Conservation (phyloP, 2,329 filamentous ascomycete species). For the Trichoderma sp. region DNA sequence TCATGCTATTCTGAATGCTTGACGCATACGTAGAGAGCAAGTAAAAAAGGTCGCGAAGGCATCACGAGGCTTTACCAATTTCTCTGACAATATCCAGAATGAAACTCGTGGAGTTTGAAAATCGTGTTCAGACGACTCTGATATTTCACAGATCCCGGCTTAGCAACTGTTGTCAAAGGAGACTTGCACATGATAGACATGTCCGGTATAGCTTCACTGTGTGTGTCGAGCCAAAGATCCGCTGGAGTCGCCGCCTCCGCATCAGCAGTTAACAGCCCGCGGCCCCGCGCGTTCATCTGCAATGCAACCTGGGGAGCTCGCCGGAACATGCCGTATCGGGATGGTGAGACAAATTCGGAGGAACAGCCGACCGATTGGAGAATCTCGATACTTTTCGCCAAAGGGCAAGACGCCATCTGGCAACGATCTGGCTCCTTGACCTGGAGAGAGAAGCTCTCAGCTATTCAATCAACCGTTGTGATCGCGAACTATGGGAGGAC, state of each 20-base stretch:
- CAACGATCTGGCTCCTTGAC: neutral
- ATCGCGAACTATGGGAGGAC: neutral
- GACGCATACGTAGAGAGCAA: neutral
- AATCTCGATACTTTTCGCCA: neutral
- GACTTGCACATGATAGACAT: no score
- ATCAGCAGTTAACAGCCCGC: neutral
- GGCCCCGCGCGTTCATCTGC: conserved; percentile 9
- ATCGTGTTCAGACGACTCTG: neutral
- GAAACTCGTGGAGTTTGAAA: neutral
- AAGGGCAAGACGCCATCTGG: neutral
- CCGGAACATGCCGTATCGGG: conserved; percentile 10
- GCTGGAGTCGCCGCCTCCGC: conserved; percentile 10
- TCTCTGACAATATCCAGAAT: neutral
- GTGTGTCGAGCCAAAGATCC: neutral
- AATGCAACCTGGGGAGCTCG: neutral
- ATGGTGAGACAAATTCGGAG: neutral
- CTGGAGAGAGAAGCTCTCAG: neutral
- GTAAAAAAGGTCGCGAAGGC: neutral
- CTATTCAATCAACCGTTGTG: neutral
- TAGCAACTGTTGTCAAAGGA: neutral
- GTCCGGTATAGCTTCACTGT: neutral
- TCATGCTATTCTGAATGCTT: neutral
- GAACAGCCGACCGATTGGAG: neutral
- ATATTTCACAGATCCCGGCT: neutral
- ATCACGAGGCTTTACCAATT: neutral